Percentiles rank a stretch among this genome's conserved stretches.
Conservation (phyloP, 495 filamentous ascomycete species). For the Staphylotrichum tortipilum region DNA sequence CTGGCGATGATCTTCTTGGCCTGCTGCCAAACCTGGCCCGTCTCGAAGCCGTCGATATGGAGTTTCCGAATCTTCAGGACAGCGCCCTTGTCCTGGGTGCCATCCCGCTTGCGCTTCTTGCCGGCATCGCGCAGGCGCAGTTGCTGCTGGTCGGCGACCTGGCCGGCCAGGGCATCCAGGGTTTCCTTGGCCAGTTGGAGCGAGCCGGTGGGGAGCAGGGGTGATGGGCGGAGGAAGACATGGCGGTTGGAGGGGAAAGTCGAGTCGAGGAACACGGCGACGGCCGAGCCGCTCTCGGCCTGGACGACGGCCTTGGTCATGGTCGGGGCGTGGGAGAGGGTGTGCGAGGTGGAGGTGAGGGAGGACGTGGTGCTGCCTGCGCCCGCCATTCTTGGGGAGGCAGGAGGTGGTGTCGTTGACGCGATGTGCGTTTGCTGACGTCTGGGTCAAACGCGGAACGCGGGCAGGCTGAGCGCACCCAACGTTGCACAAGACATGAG, state of each 20-base stretch:
- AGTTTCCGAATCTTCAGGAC: constrained; percentile 65
- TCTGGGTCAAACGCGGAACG: neutral
- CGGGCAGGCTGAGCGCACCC: neutral
- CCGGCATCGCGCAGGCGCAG: constrained; percentile 45
- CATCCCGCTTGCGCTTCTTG: constrained; percentile 59
- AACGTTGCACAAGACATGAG: neutral
- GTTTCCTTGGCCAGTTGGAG: constrained; percentile 63
- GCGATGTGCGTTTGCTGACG: neutral
- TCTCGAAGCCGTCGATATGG: constrained; percentile 78
- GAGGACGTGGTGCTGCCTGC: constrained; percentile 42
- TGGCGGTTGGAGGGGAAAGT: constrained; percentile 43
- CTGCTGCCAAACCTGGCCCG: constrained; percentile 91
- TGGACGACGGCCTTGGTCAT: constrained; percentile 16
- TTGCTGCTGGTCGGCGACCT: constrained; percentile 57
- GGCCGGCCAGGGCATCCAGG: constrained; percentile 65
- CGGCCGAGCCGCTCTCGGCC: constrained; percentile 23
- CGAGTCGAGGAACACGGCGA: constrained; percentile 41
- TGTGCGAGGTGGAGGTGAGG: constrained; percentile 49
- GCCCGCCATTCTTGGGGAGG: constrained; percentile 37
- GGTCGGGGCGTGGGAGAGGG: constrained; percentile 36
- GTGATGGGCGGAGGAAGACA: constrained; percentile 60
- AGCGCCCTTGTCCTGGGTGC: constrained; percentile 26
- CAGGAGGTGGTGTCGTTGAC: no score
- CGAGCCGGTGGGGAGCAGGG: constrained; percentile 53
- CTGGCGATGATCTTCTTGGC: constrained; percentile 65